Evolutionary conservation across 495 filamentous ascomycete genomes (phyloP), one percentile per base, ranked within the genome.

Genomic region (Trichoderma erinaceum): DNA sequence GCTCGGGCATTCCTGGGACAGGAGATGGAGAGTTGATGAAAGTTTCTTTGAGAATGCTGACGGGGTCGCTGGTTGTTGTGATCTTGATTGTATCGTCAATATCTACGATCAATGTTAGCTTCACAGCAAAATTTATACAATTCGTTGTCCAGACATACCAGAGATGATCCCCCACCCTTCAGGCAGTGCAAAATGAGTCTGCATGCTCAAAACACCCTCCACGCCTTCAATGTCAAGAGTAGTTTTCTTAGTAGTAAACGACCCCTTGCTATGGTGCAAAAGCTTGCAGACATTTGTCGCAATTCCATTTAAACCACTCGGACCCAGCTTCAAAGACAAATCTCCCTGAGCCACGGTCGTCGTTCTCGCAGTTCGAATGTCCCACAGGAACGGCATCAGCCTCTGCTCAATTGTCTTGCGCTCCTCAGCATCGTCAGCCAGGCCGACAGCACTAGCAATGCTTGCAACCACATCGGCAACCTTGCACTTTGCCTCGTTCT

Each of bases 71-170:
- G 3, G 95, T 96, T 74, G 90, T 84, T 0, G 94, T 96, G 65
- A 92, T 81, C 78, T 98, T 97, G 81, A 97, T 96, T 3, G 94
- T 95, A 76, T 98, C 94, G 76, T 98, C 94, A 73, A 98, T 89
- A 73, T 98, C 94, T 87, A 63, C 10, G 64, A 64, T 13, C 4
- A 4, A 23, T 10, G 5, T 41, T 21, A 18, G 21, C 12, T 56
- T 56, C 21, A 2, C 25, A 4, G 7, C 5, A 16, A 18, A n/a
- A 48, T 12, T 4, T 16, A 38, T 38, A 10, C 4, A 38, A 4
- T 38, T 38, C 0, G 0, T 13, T 5, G 50, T 11, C 16, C 5
- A 7, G 1, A 10, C 27, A 18, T 61, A 88, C 86, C 87, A 43
- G 91, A 95, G 68, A 98, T 88, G 6, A 98, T 78, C 4, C 88